Percentiles rank a stretch among this genome's conserved stretches.
These are phyloP conservation scores for Hirsutella rhossiliensis DNA, from an alignment of 2,329 filamentous ascomycete species.

Conservation along the genomic window DNA sequence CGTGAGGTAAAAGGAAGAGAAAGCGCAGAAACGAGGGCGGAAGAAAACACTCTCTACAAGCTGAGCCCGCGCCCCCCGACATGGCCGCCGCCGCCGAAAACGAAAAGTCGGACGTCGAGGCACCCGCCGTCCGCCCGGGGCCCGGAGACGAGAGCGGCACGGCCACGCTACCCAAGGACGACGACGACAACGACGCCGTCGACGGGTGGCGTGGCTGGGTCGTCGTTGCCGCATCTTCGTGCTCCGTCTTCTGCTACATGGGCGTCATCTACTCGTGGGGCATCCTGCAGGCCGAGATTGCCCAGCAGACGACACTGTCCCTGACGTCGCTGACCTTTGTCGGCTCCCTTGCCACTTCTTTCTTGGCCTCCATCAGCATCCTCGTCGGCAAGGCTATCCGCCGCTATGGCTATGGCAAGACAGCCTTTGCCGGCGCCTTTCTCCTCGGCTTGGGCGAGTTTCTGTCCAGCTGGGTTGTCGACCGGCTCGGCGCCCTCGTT, in stretches of 20 bases:
- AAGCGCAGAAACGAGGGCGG: too few relatives aligned
- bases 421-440: slow-evolving; percentile 10
- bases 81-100: too few relatives aligned
- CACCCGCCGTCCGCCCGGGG: not conserved
- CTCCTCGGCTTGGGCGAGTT: slow-evolving; percentile 15
- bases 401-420: slow-evolving; percentile 10
- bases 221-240: slow-evolving; percentile 12
- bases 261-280: slow-evolving; percentile 17
- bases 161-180: not conserved
- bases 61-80: too few relatives aligned
- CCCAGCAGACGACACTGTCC: slow-evolving; percentile 9
- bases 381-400: slow-evolving; percentile 11
- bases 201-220: slow-evolving; percentile 12
- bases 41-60: too few relatives aligned
- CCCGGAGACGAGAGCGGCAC: not conserved
- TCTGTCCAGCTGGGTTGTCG: slow-evolving; percentile 12
- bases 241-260: slow-evolving; percentile 15
- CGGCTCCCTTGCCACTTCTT: slow-evolving; percentile 14
- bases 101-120: too few relatives aligned
- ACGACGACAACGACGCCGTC: slow-evolving; percentile 1
- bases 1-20: too few relatives aligned
- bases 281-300: slow-evolving; percentile 13
- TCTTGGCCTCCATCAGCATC: slow-evolving; percentile 15
- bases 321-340: slow-evolving; percentile 15
- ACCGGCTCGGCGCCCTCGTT: slow-evolving; percentile 11